Base-by-base conservation (phyloP, 441 rosid genomes). In the Pelargonium australe region DNA sequence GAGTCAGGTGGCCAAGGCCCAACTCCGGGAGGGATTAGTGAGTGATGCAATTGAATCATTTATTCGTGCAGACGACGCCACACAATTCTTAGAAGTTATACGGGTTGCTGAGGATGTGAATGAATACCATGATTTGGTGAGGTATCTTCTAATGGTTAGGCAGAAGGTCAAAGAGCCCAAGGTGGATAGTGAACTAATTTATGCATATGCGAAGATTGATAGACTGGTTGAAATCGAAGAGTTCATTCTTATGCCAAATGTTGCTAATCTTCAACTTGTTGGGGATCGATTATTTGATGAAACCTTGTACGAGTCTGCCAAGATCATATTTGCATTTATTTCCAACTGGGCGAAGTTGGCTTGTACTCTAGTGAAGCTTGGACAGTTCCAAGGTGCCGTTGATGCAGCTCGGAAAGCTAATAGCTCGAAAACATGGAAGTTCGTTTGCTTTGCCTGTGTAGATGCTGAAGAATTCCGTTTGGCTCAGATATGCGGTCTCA, bases 351-450 rank as follows among this genome's bases (percentile, higher is more conserved):
- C 94, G 79, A 95, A 95, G 85, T 78, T 95, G 85, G 98, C 99
- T 17, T 79, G 85, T 75, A 92, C 99, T 2, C 94, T 95, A 70
- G 98, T 95, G 75, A 90, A 86, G 86, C 86, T 95, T 70, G 80
- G 49, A 67, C 99, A 95, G 77, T 95, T 89, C 83, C 99, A 95
- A 80, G 88, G 98, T 73, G 99, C 99, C 69, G 98, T 92, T 73
- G 99, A 95, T 79, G 99, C 99, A 47, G 98, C 99, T 72, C 84
- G 99, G 68, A 95, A 95, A 80, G 99, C 99, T 41, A 95, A 95
- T 84, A 95, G 99, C 76, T 92, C 96, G n/a, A 95, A 95, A 85
- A 95, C 99, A 65, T 95, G 99, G 99, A 95, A 92, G 80, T 97
- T 89, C 82, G 97, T 95, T 69, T 95, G 99, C 85, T 95, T 95